Evolutionary conservation across 805 yeast genomes (phyloP).

Genomic region (Brettanomyces naardenensis): DNA sequence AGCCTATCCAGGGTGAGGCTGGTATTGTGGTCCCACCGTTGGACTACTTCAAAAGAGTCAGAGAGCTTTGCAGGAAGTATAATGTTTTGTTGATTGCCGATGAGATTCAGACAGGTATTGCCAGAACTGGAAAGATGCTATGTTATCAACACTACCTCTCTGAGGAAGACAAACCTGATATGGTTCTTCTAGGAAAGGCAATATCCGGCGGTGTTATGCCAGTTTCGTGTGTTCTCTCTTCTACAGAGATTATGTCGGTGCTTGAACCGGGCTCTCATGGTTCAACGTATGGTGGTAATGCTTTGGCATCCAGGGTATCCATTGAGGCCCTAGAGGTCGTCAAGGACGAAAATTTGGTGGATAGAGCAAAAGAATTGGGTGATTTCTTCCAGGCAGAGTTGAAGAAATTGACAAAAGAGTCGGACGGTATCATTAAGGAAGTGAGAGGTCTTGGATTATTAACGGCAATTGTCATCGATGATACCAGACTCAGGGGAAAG

Average conservation of each 20-base stretch:
- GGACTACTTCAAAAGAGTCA: constrained; percentile 69
- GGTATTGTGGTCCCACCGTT: constrained; percentile 92
- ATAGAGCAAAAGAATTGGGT: constrained; percentile 70
- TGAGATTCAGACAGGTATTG: constrained; percentile 96
- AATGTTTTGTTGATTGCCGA: constrained; percentile 89
- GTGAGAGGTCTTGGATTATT: constrained; percentile 83
- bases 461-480: constrained; percentile 87
- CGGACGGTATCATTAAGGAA: constrained; percentile 45
- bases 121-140: constrained; percentile 91
- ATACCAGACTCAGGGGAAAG: constrained; percentile 74
- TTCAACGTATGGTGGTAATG: constrained; percentile 97
- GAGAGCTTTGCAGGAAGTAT: constrained; percentile 68
- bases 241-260: constrained; percentile 82
- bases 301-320: constrained; percentile 87
- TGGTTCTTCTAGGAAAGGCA: constrained; percentile 88
- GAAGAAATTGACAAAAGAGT: constrained; percentile 42
- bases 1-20: constrained; percentile 98
- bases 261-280: constrained; percentile 96
- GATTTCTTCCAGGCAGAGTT: constrained; percentile 56
- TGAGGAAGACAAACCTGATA: constrained; percentile 72
- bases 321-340: constrained; percentile 90
- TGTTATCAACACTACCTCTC: constrained; percentile 77
- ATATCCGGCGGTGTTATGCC: constrained; percentile 93
- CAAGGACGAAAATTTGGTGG: constrained; percentile 76
- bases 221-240: constrained; percentile 83